Percentiles rank a stretch among this genome's conserved stretches.
phyloP scores from a whole-genome alignment of 495 filamentous ascomycete species.

The Hypoxylon fragiforme region DNA sequence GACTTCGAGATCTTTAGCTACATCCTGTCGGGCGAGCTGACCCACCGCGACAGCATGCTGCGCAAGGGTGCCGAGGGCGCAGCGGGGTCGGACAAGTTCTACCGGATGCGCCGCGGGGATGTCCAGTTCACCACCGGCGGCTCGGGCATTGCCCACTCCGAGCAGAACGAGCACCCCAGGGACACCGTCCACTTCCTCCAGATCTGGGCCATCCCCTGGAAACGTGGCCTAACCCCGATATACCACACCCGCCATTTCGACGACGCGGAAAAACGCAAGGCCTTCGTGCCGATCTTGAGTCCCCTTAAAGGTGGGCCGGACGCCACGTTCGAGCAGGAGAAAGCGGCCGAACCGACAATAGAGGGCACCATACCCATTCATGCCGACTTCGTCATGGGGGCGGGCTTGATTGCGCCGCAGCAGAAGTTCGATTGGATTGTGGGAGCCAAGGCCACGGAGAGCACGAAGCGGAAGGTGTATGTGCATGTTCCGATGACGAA shows the following conservation, averaged over 20 bases:
- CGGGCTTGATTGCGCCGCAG: constrained; percentile 61
- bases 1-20: constrained; percentile 87
- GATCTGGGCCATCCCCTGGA: constrained; percentile 79
- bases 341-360: constrained; percentile 58
- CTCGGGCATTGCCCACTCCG: constrained; percentile 74
- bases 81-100: constrained; percentile 61
- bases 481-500: constrained; percentile 77
- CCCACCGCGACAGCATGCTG: constrained; percentile 77
- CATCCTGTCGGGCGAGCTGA: constrained; percentile 76
- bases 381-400: constrained; percentile 77
- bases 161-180: constrained; percentile 68
- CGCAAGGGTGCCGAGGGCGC: constrained; percentile 57
- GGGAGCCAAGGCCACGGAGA: constrained; percentile 56
- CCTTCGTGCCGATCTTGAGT: constrained; percentile 70
- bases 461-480: constrained; percentile 68
- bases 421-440: constrained; percentile 64
- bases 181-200: constrained; percentile 78
- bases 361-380: constrained; percentile 73
- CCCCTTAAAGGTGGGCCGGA: constrained; percentile 65
- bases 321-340: constrained; percentile 62
- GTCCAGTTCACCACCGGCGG: constrained; percentile 84
- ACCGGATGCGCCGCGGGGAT: constrained; percentile 72
- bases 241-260: constrained; percentile 71
- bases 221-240: constrained; percentile 63
- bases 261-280: constrained; percentile 68